A percentile compares a stretch with the other conserved stretches of the same genome.
phyloP scores from a whole-genome alignment of 2,329 filamentous ascomycete genomes.

The Claviceps maximensis region DNA sequence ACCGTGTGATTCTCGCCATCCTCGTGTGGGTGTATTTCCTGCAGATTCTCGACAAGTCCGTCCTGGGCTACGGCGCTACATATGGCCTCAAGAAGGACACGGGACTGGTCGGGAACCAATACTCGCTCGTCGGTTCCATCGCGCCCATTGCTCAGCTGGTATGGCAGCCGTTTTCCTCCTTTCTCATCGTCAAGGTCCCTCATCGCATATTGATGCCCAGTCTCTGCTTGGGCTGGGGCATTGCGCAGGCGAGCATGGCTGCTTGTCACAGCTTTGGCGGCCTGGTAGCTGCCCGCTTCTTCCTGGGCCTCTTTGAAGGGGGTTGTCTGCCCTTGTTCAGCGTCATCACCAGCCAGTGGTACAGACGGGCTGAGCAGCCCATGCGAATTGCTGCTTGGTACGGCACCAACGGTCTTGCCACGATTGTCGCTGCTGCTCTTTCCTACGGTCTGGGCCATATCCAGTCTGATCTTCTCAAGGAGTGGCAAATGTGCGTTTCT shows the following conservation, averaged over 20 bases:
- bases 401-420: slow-evolving; percentile 44
- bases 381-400: slow-evolving; percentile 55
- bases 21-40: slow-evolving; percentile 47
- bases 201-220: slow-evolving; percentile 44
- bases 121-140: slow-evolving; percentile 44
- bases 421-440: slow-evolving; percentile 40
- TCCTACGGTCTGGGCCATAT: slow-evolving; percentile 47
- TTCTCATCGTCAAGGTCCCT: slow-evolving; percentile 47
- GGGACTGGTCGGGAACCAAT: slow-evolving; percentile 37
- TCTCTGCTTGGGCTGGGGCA: slow-evolving; percentile 31
- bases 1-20: slow-evolving; percentile 41
- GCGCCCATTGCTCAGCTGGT: slow-evolving; percentile 45
- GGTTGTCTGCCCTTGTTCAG: slow-evolving; percentile 36
- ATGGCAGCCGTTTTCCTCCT: slow-evolving; percentile 47
- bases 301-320: slow-evolving; percentile 36
- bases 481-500: slow-evolving; percentile 13
- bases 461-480: slow-evolving; percentile 12
- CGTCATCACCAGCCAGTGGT: slow-evolving; percentile 35
- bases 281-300: slow-evolving; percentile 35
- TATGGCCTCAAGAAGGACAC: slow-evolving; percentile 39
- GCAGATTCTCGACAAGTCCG: slow-evolving; percentile 45
- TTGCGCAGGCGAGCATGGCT: slow-evolving; percentile 30
- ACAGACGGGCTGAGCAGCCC: slow-evolving; percentile 42
- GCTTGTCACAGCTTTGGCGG: slow-evolving; percentile 33
- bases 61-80: slow-evolving; percentile 43